A percentile compares a stretch with the other conserved stretches of the same genome.
phyloP scores from a whole-genome alignment of 2,329 filamentous ascomycete genomes.

The Furcasterigmium furcatum region DNA sequence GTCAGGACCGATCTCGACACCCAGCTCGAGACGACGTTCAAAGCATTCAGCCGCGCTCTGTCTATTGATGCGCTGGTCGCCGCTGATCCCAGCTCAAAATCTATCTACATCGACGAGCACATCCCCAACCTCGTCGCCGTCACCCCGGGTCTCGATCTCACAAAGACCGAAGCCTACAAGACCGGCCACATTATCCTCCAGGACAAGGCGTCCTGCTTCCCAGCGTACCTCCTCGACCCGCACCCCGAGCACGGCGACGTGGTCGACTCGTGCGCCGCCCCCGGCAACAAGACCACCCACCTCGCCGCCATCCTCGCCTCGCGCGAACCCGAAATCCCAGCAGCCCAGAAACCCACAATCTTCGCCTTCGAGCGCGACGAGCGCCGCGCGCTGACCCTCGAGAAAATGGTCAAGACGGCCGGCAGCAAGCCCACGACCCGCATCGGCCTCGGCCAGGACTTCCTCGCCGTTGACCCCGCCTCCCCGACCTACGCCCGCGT shows the following conservation, averaged over 20 bases:
- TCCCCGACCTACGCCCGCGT: slow-evolving; percentile 64
- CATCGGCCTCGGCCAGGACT: slow-evolving; percentile 75
- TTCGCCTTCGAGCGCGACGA: slow-evolving; percentile 79
- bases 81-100: slow-evolving; percentile 32
- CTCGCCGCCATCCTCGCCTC: slow-evolving; percentile 69
- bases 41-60: slow-evolving; percentile 53
- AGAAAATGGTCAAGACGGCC: slow-evolving; percentile 80
- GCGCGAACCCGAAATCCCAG: slow-evolving; percentile 31
- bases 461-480: slow-evolving; percentile 69
- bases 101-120: slow-evolving; percentile 72
- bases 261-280: slow-evolving; percentile 91
- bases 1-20: slow-evolving; percentile 67
- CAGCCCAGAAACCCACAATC: slow-evolving; percentile 43
- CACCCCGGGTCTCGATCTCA: slow-evolving; percentile 68
- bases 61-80: slow-evolving; percentile 55
- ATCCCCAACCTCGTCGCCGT: slow-evolving; percentile 83
- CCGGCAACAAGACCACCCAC: slow-evolving; percentile 97
- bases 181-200: slow-evolving; percentile 82
- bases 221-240: slow-evolving; percentile 80
- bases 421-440: slow-evolving; percentile 65
- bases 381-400: slow-evolving; percentile 68
- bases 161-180: slow-evolving; percentile 69
- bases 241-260: slow-evolving; percentile 66
- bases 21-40: slow-evolving; percentile 74
- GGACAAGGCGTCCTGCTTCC: slow-evolving; percentile 96